Base-by-base conservation (phyloP, 169 alveolate genomes). In the Plasmodium fragile region DNA sequence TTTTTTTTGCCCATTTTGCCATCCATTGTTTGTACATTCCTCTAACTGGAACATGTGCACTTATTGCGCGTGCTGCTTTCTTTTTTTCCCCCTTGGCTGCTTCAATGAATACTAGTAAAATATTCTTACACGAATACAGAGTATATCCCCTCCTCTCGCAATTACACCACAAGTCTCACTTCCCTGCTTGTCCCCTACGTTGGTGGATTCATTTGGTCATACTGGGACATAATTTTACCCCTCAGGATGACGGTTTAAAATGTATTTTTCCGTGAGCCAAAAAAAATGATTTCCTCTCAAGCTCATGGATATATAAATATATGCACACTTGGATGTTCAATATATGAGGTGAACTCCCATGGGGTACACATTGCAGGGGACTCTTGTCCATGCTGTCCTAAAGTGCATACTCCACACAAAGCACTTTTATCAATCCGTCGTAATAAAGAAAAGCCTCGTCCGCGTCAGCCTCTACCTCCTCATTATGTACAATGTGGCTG, bases 371-470 rank as follows among this genome's bases (percentile, higher is more conserved):
- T 28, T 30, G 45, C 45, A 25, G 71, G 43, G 36, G 4, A 0
- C n/a, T 7, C n/a, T 80, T 36, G 36, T n/a, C 10, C 13, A 25
- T 7, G n/a, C 41, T 45, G 10, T 72, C 59, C 34, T 34, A 53
- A 59, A 41, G 49, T 34, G 65, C 13, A 71, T 87, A 55, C 49
- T 87, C 93, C 30, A 87, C 81, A 78, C 93, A 87, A 18, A 59
- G 70, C 80, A 87, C 69, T 59, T 87, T 87, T 43, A 87, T 87
- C 70, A 87, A 87, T 0, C 93, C 89, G 45, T 71, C 89, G 59
- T 87, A 87, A 87, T 87, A 87, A 3, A 87, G 81, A 87, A 87
- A 77, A 53, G 70, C 32, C 22, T 87, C 93, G 13, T 87, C 93
- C n/a, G 25, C 80, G 8, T 87, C 89, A 77, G 30, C 53, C 39